A percentile compares a stretch with the other conserved stretches of the same genome.
phyloP scores from a whole-genome alignment of 2,329 filamentous ascomycete species.

The Fusarium ambrosium region DNA sequence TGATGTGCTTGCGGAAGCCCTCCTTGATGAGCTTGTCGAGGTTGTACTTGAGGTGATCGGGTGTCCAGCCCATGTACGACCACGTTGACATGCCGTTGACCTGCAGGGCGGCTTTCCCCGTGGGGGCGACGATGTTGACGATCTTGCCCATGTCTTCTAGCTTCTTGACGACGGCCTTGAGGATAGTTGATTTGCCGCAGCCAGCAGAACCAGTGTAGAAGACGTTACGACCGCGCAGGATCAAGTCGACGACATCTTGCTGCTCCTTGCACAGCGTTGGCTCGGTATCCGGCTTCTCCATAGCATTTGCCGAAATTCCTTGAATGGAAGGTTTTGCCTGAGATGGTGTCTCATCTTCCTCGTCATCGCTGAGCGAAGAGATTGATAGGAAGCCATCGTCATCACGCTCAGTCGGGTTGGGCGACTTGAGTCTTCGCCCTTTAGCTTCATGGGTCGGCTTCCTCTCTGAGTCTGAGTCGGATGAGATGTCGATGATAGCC shows the following conservation, averaged over 20 bases:
- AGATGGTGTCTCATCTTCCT: not conserved
- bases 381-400: not conserved
- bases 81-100: slow-evolving; percentile 69
- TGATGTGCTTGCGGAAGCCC: slow-evolving; percentile 18
- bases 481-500: not conserved
- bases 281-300: not conserved
- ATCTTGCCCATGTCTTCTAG: slow-evolving; percentile 18
- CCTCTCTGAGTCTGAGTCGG: not conserved
- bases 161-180: slow-evolving; percentile 38
- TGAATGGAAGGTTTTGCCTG: not conserved
- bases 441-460: not conserved
- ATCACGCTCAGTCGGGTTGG: not conserved
- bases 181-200: slow-evolving; percentile 47
- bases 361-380: not conserved
- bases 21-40: not conserved
- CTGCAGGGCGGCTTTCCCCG: slow-evolving; percentile 69
- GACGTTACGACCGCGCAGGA: slow-evolving; percentile 66
- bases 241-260: slow-evolving; percentile 55
- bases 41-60: slow-evolving; percentile 45
- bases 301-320: not conserved
- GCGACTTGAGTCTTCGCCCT: too few relatives aligned
- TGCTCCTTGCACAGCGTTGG: slow-evolving; percentile 41
- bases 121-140: slow-evolving; percentile 70
- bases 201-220: slow-evolving; percentile 76
- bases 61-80: slow-evolving; percentile 69